Percentiles rank a stretch among this genome's conserved stretches.
Conservation (phyloP, 2,329 filamentous ascomycete genomes). For the Tolypocladium ophioglossoides region DNA sequence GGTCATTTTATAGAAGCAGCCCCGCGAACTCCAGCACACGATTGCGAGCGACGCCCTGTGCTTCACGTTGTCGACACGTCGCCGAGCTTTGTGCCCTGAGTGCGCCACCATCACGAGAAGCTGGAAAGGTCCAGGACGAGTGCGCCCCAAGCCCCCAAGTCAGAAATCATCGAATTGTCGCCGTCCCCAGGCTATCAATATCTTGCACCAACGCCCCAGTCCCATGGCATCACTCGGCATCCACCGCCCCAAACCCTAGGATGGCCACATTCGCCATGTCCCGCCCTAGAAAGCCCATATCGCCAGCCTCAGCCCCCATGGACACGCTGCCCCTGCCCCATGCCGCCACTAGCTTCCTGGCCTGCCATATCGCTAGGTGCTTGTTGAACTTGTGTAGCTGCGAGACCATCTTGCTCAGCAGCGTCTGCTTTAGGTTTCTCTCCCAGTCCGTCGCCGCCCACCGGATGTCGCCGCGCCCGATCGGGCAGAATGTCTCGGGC, state of each 20-base stretch:
- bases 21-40: not conserved
- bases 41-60: not conserved
- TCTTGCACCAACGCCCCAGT: not conserved
- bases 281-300: conserved; percentile 13
- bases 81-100: too few relatives aligned
- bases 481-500: conserved; percentile 13
- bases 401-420: conserved; percentile 12
- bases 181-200: not conserved
- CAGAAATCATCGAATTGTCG: not conserved
- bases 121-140: not conserved
- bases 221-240: not conserved
- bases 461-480: conserved; percentile 15
- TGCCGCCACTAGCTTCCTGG: conserved; percentile 8
- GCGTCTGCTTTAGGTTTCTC: conserved; percentile 6
- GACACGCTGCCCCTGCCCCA: conserved; percentile 17
- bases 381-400: conserved; percentile 21
- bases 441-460: conserved; percentile 14
- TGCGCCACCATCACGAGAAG: not conserved
- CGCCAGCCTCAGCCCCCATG: conserved; percentile 9
- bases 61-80: not conserved
- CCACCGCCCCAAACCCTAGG: conserved; percentile 7
- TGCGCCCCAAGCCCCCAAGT: not conserved
- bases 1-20: not conserved
- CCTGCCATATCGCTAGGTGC: conserved; percentile 19
- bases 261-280: conserved; percentile 10